phyloP scores from a whole-genome alignment of 2,329 filamentous ascomycete genomes.

The Macrophomina pseudophaseolina region DNA sequence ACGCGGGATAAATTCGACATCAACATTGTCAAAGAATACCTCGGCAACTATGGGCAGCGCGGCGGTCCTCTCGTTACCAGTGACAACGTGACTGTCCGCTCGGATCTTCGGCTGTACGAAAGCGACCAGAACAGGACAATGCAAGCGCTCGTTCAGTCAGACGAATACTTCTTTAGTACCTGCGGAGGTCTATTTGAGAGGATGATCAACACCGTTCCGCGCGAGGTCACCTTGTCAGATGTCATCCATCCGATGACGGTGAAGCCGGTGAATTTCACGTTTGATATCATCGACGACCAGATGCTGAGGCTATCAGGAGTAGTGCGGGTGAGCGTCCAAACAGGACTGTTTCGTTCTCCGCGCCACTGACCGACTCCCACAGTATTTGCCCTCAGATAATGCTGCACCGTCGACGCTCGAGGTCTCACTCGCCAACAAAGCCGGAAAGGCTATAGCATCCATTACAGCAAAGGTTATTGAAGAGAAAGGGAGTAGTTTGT shows the following conservation, averaged over 20 bases:
- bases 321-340: not conserved
- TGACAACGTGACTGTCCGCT: slow-evolving; percentile 38
- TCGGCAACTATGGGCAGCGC: slow-evolving; percentile 36
- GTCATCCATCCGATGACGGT: not conserved
- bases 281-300: not conserved
- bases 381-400: not conserved
- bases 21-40: slow-evolving; percentile 40
- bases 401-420: not conserved
- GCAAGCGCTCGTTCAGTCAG: slow-evolving; percentile 30
- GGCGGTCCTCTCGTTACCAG: slow-evolving; percentile 36
- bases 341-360: no score
- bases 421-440: not conserved
- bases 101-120: slow-evolving; percentile 40
- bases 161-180: slow-evolving; percentile 29
- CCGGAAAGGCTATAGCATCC: not conserved
- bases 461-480: not conserved
- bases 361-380: not conserved
- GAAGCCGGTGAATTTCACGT: slow-evolving; percentile 3
- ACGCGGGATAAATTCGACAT: slow-evolving; percentile 36
- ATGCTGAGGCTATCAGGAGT: not conserved
- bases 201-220: slow-evolving; percentile 34
- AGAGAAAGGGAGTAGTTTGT: not conserved
- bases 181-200: slow-evolving; percentile 32
- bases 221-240: not conserved
- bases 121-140: slow-evolving; percentile 41